A percentile compares a stretch with the other conserved stretches of the same genome.
These are phyloP conservation scores for Coemansia sp. DNA, from an alignment of 192 early-diverging fungal genomes.

Conservation along the genomic window DNA sequence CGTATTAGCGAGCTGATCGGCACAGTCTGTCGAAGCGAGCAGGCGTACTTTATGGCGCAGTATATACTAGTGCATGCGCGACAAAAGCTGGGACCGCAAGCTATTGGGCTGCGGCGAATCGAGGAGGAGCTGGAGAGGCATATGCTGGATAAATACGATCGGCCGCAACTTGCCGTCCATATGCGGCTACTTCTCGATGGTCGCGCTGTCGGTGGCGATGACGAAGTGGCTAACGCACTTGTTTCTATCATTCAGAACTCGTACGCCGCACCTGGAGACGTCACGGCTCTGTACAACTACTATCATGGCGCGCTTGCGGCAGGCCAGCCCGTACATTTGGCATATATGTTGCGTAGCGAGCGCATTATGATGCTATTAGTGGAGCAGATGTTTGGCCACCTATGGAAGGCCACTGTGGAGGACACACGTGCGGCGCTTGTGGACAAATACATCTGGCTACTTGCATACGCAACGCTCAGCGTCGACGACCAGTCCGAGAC, in stretches of 20 bases:
- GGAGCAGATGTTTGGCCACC: constrained; percentile 44
- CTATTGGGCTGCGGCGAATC: constrained; percentile 26
- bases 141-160: constrained; percentile 42
- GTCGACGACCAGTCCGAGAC: constrained; percentile 10
- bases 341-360: constrained; percentile 29
- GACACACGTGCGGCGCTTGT: constrained; percentile 27
- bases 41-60: constrained; percentile 46
- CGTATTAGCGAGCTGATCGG: constrained; percentile 59
- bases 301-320: constrained; percentile 28
- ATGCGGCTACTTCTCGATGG: constrained; percentile 42
- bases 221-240: constrained; percentile 36
- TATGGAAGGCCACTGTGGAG: constrained; percentile 26
- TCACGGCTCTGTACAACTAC: constrained; percentile 34
- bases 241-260: constrained; percentile 41
- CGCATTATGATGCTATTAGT: constrained; percentile 41
- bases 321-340: constrained; percentile 1
- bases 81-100: constrained; percentile 25
- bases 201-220: constrained; percentile 30
- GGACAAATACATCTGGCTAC: constrained; percentile 47
- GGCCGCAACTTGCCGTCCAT: constrained; percentile 43
- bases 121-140: constrained; percentile 45
- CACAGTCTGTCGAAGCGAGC: constrained; percentile 40
- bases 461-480: constrained; percentile 38
- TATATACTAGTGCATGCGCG: constrained; percentile 34
- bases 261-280: constrained; percentile 47